Evolutionary conservation across 2,329 filamentous ascomycete genomes (phyloP).

Genomic region (Talaromyces sp.): DNA sequence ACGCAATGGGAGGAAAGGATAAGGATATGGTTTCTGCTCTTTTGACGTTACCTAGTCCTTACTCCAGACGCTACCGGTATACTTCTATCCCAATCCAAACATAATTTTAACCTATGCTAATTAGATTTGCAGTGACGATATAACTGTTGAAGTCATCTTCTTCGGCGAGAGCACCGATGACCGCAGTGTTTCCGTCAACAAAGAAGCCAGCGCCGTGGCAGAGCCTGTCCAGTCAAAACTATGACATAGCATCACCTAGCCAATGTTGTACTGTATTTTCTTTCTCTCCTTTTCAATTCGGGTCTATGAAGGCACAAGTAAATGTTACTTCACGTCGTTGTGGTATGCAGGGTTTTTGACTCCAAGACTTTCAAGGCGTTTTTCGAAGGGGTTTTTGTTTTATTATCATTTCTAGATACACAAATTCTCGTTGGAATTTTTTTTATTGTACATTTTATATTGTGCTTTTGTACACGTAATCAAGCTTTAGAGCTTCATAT

Average conservation of each 20-base stretch:
- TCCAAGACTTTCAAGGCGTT: background rate
- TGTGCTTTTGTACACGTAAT: background rate
- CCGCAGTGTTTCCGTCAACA: slow-evolving; percentile 76
- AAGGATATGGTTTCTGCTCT: slow-evolving; percentile 89
- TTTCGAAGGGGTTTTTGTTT: background rate
- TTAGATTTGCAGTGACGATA: slow-evolving; percentile 67
- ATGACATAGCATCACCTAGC: slow-evolving; percentile 19
- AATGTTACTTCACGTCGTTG: background rate
- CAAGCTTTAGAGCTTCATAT: background rate
- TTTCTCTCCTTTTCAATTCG: background rate
- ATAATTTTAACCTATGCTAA: background rate
- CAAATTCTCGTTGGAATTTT: background rate
- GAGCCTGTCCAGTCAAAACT: slow-evolving; percentile 46
- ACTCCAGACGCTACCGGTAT: slow-evolving; percentile 84
- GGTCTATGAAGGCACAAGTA: background rate
- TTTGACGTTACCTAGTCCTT: slow-evolving; percentile 85
- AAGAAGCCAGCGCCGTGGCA: slow-evolving; percentile 70
- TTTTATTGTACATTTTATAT: background rate
- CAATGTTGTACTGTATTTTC: background rate
- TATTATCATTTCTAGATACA: background rate
- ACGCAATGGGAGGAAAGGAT: slow-evolving; percentile 89
- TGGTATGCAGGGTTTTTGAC: background rate
- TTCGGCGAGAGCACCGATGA: slow-evolving; percentile 76
- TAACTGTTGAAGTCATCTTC: slow-evolving; percentile 98
- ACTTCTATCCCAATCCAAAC: slow-evolving; percentile 19